Base-by-base conservation (phyloP, 495 filamentous ascomycete species). In the Aspergillus diversus region DNA sequence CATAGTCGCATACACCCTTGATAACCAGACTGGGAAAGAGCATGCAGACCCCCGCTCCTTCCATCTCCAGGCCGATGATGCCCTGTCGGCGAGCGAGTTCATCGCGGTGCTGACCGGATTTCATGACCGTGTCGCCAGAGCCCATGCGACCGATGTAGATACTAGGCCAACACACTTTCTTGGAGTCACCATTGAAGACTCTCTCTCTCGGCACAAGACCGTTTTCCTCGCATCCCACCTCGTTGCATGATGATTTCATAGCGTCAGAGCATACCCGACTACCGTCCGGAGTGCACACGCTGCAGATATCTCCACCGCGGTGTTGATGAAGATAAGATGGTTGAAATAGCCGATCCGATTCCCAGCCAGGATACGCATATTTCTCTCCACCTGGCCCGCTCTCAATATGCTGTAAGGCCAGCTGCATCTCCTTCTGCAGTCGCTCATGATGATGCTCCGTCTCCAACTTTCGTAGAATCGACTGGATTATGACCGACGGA, bases 11-110 rank as follows among this genome's bases (percentile, higher is more conserved):
- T 2, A 79, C 67, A 0, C 74, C 74, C 39, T 80, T 77, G 51
- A 80, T 65, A 0, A 80, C 65, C 16, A 81, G 54, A 39, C 63
- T 73, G 0, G 73, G 76, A 7, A 79, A 51, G 39, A 69, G 65
- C 16, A 71, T 73, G 71, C 55, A 77, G 4, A 66, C 72, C 0
- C 75, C 76, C 33, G 77, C 75, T 0, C 71, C 73, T 53, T 78
- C 75, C 72, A 77, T 80, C 62, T 80, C 77, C 33, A 80, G 78
- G 12, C 61, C 74, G 33, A 80, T 75, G 3, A 79, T 42, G 1
- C 7, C 8, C 31, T 64, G 15, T 11, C 37, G 53, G 27, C 31
- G n/a, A 12, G 66, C 57, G 9, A 75, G 35, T 32, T 54, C n/a
- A 57, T 77, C 73, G 0, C 74, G 68, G 51, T 69, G 63, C 6